Percentiles rank a stretch among this genome's conserved stretches.
phyloP scores from a whole-genome alignment of 1,284 basidiomycete species.

The Sanghuangporus sanghuang region DNA sequence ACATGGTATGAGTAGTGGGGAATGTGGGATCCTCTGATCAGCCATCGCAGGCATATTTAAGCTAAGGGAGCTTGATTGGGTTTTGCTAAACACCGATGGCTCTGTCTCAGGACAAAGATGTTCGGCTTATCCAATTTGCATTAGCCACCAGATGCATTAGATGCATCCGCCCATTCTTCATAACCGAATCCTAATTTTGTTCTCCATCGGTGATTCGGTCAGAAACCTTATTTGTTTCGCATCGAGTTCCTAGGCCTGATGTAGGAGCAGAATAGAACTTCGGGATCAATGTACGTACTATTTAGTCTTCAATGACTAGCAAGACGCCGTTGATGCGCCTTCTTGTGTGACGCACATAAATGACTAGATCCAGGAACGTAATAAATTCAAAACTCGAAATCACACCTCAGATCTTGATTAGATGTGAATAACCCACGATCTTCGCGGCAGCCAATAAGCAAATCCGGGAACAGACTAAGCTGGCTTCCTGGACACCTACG shows the following conservation, averaged over 20 bases:
- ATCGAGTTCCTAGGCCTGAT: constrained; percentile 1
- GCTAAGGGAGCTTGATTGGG: constrained; percentile 17
- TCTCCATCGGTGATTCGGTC: constrained; percentile 7
- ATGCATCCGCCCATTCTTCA: neutral
- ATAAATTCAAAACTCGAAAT: neutral
- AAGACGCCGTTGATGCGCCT: constrained; percentile 1
- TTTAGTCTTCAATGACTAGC: neutral
- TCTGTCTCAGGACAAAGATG: neutral
- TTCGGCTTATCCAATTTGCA: constrained; percentile 9
- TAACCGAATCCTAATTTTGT: constrained; percentile 7
- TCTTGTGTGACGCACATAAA: neutral
- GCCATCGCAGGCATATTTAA: constrained; percentile 14
- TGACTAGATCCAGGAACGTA: constrained; percentile 12
- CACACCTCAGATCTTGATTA: constrained; percentile 1
- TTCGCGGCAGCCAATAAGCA: constrained; percentile 7
- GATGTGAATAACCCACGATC: constrained; percentile 1
- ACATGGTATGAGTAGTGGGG: constrained; percentile 9
- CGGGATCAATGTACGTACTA: constrained; percentile 8
- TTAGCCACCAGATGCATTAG: neutral
- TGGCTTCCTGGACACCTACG: neutral
- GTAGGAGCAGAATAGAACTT: constrained; percentile 12
- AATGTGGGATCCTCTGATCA: neutral
- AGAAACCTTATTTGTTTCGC: constrained; percentile 11
- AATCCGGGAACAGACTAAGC: neutral
- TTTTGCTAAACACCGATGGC: constrained; percentile 10